Base-by-base conservation (phyloP, 208 protist genomes). In the Acanthamoeba royreba region DNA sequence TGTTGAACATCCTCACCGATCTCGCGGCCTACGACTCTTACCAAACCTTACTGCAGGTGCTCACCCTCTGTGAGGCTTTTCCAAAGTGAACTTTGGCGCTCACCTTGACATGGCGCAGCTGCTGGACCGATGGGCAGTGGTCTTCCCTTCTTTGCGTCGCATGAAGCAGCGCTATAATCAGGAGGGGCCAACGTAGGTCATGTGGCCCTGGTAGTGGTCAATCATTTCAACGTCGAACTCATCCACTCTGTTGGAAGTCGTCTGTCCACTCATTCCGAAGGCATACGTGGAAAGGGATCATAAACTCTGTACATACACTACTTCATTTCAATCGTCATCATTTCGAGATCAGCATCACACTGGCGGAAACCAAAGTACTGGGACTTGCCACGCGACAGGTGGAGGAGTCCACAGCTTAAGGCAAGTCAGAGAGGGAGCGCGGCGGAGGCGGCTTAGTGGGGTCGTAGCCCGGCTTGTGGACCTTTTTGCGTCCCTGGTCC, bases 401-500 rank as follows among this genome's bases (percentile, higher is more conserved):
- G n/a, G n/a, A n/a, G n/a, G n/a, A n/a, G n/a, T n/a, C n/a, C n/a
- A n/a, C n/a, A n/a, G n/a, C n/a, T n/a, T n/a, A n/a, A n/a, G n/a
- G n/a, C n/a, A n/a, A n/a, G n/a, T n/a, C n/a, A n/a, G n/a, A n/a
- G 45, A 85, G 74, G 38, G 74, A 85, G 74, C 74, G 74, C 25
- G 74, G 74, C 15, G 74, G 74, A 46, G 74, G 74, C n/a, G 74
- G 74, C 45, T 85, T 85, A 42, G 74, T 85, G 74, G 74, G 74
- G 38, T 85, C 74, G 74, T 85, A 85, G 74, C 74, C 74, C 9
- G 74, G 74, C 74, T 85, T 17, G 45, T 85, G 74, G 38, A 85
- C 74, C 45, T 85, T 85, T 42, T 85, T 85, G 74, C 74, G 42
- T 17, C 74, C 74, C 28, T 85, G 74, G 74, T 85, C 45, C 74